Evolutionary conservation across 2,329 filamentous ascomycete species (phyloP).

Genomic region (Pseudogymnoascus sp.): DNA sequence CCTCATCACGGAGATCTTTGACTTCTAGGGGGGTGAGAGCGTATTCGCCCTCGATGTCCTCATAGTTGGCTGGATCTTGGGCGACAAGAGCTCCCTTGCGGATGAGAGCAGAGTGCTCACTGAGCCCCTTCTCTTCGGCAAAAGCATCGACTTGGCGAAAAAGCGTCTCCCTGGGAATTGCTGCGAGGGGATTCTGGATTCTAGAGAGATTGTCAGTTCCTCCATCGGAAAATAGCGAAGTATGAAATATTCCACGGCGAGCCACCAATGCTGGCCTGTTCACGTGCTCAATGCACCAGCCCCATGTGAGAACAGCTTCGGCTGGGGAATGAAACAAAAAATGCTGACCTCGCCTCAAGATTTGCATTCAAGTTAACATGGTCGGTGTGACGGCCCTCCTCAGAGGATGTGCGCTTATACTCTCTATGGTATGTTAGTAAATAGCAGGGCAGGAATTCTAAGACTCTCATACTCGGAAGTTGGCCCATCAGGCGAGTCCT

Average conservation of each 20-base stretch:
- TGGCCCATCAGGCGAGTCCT: slow-evolving; percentile 1
- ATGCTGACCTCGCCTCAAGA: slow-evolving; percentile 17
- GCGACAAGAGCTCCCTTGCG: slow-evolving; percentile 65
- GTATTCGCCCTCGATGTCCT: slow-evolving; percentile 47
- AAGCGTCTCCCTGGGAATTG: slow-evolving; percentile 42
- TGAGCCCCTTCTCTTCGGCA: slow-evolving; percentile 49
- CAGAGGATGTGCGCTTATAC: slow-evolving; percentile 14
- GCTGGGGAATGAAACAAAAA: neutral
- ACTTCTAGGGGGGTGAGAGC: slow-evolving; percentile 54
- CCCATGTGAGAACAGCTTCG: neutral
- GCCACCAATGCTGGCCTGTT: neutral
- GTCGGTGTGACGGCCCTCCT: slow-evolving; percentile 13
- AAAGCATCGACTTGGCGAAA: slow-evolving; percentile 51
- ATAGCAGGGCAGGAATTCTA: neutral
- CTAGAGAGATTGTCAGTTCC: slow-evolving; percentile 26
- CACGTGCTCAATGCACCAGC: neutral
- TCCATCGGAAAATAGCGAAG: neutral
- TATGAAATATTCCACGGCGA: too few species aligned
- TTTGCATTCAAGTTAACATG: slow-evolving; percentile 19
- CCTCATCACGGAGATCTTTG: slow-evolving; percentile 50
- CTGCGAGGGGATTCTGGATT: slow-evolving; percentile 46
- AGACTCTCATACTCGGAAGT: neutral
- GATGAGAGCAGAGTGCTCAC: slow-evolving; percentile 50
- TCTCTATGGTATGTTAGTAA: slow-evolving; percentile 7
- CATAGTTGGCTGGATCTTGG: slow-evolving; percentile 57